phyloP scores from a whole-genome alignment of 768 basidiomycete species.

The Tephrocybe sp. region DNA sequence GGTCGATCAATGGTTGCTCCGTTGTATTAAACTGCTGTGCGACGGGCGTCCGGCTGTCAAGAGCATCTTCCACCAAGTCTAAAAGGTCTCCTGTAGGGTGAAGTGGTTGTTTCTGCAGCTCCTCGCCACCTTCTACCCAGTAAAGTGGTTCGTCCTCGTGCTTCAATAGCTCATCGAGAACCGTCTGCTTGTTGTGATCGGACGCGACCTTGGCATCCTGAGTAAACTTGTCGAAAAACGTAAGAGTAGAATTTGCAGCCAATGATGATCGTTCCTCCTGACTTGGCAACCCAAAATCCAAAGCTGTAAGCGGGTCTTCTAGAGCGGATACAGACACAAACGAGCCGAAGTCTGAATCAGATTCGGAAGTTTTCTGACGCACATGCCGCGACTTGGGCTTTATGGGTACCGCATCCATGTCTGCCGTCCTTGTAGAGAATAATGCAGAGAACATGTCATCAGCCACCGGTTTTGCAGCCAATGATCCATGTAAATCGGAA shows the following conservation, averaged over 20 bases:
- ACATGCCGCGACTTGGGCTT: background rate
- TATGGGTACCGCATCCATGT: background rate
- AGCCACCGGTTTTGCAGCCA: background rate
- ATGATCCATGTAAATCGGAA: background rate
- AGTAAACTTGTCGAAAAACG: slow-evolving; percentile 64
- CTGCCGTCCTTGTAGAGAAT: background rate
- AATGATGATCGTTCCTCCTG: background rate
- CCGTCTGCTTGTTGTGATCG: slow-evolving; percentile 47
- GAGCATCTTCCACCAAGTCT: background rate
- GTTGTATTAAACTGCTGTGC: slow-evolving; percentile 2
- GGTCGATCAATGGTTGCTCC: slow-evolving; percentile 16
- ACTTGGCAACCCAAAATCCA: background rate
- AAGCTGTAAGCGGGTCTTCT: slow-evolving; percentile 6
- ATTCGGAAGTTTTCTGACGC: slow-evolving; percentile 3
- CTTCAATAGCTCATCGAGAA: slow-evolving; percentile 64
- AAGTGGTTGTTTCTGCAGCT: background rate
- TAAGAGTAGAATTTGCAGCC: slow-evolving; percentile 30
- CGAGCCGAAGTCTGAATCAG: slow-evolving; percentile 12
- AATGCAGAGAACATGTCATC: slow-evolving; percentile 4
- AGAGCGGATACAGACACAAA: slow-evolving; percentile 10
- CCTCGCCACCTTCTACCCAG: slow-evolving; percentile 38
- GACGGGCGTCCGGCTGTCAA: background rate
- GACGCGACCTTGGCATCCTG: slow-evolving; percentile 55
- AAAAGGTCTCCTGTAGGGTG: background rate
- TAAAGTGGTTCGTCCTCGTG: slow-evolving; percentile 75